Base-by-base conservation (phyloP, 176 grass and related monocot genomes). In the Oryza longistaminata region DNA sequence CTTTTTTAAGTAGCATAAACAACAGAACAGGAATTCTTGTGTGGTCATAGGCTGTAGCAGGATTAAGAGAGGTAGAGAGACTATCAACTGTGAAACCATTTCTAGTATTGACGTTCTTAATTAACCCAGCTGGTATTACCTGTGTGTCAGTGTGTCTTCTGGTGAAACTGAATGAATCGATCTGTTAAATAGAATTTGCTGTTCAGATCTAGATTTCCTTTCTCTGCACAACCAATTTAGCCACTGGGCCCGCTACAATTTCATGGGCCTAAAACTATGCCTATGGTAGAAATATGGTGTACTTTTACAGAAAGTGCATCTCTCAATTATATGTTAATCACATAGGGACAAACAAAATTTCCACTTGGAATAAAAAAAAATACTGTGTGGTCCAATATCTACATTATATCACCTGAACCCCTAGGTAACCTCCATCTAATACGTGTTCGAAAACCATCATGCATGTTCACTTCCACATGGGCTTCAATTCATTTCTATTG, bases 361-460 rank as follows among this genome's bases (percentile, higher is more conserved):
- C 34, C 75, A 77, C 6, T 1, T 77, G 9, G 7, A 76, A 76
- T 58, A 61, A 43, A 78, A 43, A 78, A 40, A 64, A 64, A 48
- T 6, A 68, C 35, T 70, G 13, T 45, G 12, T 11, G 39, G 22
- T 45, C 22, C 24, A 26, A 21, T 65, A 65, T 46, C 61, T 67
- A 46, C 70, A 67, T 49, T 68, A 49, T 34, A 17, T 67, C 77
- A 33, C 13, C 14, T 78, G 7, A 40, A 79, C 17, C 13, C 25
- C 15, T 66, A 45, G 7, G 7, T 11, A 7, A 3, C 42, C 4
- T 26, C 7, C 24, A 31, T 31, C 9, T 46, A 40, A 35, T 66
- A 25, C 17, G 43, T 66, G 5, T 67, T 80, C 9, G 16, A 19
- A 45, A 80, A n/a, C 2, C 17, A 80, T 34, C 42, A 48, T 6